These are phyloP conservation scores for Ascoidea asiatica DNA, from an alignment of 805 yeast species.

Conservation along the genomic window DNA sequence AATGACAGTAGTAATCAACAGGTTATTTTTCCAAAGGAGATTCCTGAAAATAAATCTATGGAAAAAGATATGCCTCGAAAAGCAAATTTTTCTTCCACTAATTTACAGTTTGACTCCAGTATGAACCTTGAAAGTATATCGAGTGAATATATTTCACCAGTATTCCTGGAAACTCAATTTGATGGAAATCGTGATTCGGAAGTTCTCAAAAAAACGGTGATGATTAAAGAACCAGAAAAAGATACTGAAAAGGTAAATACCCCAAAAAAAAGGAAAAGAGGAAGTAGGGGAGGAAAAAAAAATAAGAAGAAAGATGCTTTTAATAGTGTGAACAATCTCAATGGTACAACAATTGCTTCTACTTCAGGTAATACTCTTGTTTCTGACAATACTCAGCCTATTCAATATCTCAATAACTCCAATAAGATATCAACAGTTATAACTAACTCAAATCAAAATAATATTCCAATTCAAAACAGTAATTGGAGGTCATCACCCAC, in stretches of 20 bases:
- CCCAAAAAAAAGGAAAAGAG: conserved; percentile 63
- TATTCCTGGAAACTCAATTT: no score
- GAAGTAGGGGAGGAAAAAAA: conserved; percentile 73
- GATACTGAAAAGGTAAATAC: conserved; percentile 12
- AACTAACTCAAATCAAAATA: not conserved
- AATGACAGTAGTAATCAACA: no score
- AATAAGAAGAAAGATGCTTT: conserved; percentile 19
- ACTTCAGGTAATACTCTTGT: not conserved
- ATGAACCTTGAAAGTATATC: no score
- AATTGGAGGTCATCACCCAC: conserved; percentile 8
- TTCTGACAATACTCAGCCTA: conserved; percentile 11
- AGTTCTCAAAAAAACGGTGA: not conserved
- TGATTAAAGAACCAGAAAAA: conserved; percentile 11
- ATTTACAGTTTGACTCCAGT: no score
- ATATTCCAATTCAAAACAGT: not conserved
- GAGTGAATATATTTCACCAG: not conserved
- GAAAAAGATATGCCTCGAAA: no score
- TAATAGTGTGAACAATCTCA: not conserved
- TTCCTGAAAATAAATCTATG: no score
- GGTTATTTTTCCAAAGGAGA: no score
- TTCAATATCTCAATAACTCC: conserved; percentile 5
- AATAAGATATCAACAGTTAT: no score
- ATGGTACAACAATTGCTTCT: conserved; percentile 1
- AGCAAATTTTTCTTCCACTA: no score
- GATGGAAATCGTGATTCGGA: conserved; percentile 1